Percentiles rank a stretch among this genome's conserved stretches.
Conservation (phyloP, 2,329 filamentous ascomycete species). For the Chaetomiaceae sp. region DNA sequence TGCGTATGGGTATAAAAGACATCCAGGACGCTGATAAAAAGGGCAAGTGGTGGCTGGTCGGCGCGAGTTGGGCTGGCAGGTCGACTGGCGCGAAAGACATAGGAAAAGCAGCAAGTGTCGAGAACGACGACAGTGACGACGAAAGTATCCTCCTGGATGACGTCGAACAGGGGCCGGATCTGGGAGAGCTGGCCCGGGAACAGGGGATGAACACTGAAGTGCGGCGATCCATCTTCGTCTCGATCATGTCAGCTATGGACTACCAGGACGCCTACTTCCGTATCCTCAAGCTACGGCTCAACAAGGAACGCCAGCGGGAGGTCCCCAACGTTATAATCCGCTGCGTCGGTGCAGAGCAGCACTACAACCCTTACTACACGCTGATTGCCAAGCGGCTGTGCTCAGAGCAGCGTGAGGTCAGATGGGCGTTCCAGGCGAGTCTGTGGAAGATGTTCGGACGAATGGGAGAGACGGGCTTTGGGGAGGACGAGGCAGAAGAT, state of each 20-base stretch:
- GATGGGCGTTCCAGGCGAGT: constrained; percentile 81
- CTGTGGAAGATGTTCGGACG: constrained; percentile 82
- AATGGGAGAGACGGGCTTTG: constrained; percentile 76
- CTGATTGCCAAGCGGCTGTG: constrained; percentile 78
- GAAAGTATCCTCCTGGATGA: constrained; percentile 30
- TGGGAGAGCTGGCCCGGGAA: constrained; percentile 67
- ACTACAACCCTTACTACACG: constrained; percentile 91
- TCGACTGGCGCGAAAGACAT: constrained; percentile 21
- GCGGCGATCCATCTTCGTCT: constrained; percentile 86
- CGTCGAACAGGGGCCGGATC: constrained; percentile 58
- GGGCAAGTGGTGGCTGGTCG: constrained; percentile 98
- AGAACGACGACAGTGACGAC: constrained; percentile 33
- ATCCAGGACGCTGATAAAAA: constrained; percentile 78
- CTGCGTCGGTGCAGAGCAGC: constrained; percentile 75
- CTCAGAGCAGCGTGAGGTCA: constrained; percentile 61
- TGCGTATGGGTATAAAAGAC: constrained; percentile 76
- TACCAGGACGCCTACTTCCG: constrained; percentile 78
- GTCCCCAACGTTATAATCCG: constrained; percentile 84
- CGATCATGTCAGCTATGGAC: constrained; percentile 80
- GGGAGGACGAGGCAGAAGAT: constrained; percentile 57
- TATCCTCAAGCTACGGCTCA: constrained; percentile 76
- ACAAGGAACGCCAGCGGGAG: constrained; percentile 79
- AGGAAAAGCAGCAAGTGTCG: constrained; percentile 3
- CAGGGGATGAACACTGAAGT: constrained; percentile 85
- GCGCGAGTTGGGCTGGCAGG: constrained; percentile 74